Evolutionary conservation across 352 stramenopile genomes (phyloP).

Genomic region (Globisporangium parvum): DNA sequence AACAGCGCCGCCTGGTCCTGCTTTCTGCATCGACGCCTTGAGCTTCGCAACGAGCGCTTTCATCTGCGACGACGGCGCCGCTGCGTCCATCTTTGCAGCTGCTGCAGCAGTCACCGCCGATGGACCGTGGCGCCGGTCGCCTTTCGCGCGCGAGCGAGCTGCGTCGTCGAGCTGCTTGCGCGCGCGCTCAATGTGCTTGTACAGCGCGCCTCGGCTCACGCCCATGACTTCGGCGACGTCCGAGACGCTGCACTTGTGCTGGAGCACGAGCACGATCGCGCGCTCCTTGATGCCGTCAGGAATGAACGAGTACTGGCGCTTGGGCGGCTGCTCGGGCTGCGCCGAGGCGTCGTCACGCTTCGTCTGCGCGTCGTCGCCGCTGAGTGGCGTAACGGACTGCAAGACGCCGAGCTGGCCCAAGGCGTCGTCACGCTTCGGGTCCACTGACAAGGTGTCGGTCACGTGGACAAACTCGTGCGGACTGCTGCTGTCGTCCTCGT

Average conservation of each 20-base stretch:
- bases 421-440: background rate
- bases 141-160: background rate
- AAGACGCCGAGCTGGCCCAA: slow-evolving; percentile 7
- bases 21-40: slow-evolving; percentile 1
- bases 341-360: background rate
- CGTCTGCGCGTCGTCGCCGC: background rate
- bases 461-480: background rate
- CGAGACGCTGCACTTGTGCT: slow-evolving; percentile 11
- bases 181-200: slow-evolving; percentile 9
- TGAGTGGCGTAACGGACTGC: background rate
- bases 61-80: slow-evolving; percentile 4
- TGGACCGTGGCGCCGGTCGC: background rate
- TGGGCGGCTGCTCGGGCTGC: background rate
- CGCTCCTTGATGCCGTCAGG: slow-evolving; percentile 9
- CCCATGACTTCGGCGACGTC: slow-evolving; percentile 8
- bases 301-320: slow-evolving; percentile 10
- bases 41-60: slow-evolving; percentile 8
- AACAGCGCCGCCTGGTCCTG: background rate
- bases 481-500: background rate
- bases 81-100: background rate
- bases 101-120: background rate
- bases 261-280: slow-evolving; percentile 9
- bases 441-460: no score
- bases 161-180: slow-evolving; percentile 9
- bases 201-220: slow-evolving; percentile 7